Evolutionary conservation across 179 eudicot genomes (phyloP).

Genomic region (Gypsophila paniculata): DNA sequence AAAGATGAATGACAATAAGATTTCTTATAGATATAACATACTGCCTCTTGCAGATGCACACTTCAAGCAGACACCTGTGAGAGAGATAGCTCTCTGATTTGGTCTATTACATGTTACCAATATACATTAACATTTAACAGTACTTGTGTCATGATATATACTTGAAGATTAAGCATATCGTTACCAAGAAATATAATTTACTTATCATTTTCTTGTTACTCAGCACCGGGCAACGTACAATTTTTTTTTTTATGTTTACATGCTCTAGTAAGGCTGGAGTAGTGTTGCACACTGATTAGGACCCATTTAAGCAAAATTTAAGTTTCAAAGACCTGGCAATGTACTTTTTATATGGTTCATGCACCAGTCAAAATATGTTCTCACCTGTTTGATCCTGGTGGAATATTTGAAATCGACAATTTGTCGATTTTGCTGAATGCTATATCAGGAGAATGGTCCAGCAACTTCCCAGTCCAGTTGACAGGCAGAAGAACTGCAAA

Average conservation of each 20-base stretch:
- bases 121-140: background rate
- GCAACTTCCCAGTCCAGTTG: conserved; percentile 65
- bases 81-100: background rate
- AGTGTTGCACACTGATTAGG: background rate
- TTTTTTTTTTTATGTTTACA: no score
- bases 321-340: background rate
- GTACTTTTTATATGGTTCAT: background rate
- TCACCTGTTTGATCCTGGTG: conserved; percentile 74
- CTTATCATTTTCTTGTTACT: no score
- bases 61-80: background rate
- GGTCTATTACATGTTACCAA: background rate
- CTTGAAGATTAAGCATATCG: background rate
- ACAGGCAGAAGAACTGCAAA: conserved; percentile 77
- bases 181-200: background rate
- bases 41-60: no score
- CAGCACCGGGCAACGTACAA: no score
- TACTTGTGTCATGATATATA: background rate
- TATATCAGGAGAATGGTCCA: conserved; percentile 45
- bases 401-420: conserved; percentile 85
- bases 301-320: no score
- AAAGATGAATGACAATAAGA: background rate
- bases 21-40: background rate
- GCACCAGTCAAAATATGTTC: conserved; percentile 12
- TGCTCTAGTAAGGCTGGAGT: background rate
- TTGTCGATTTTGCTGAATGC: conserved; percentile 73